Evolutionary conservation across 768 basidiomycete genomes (phyloP).

Genomic region (Boletus pseudopeckii): DNA sequence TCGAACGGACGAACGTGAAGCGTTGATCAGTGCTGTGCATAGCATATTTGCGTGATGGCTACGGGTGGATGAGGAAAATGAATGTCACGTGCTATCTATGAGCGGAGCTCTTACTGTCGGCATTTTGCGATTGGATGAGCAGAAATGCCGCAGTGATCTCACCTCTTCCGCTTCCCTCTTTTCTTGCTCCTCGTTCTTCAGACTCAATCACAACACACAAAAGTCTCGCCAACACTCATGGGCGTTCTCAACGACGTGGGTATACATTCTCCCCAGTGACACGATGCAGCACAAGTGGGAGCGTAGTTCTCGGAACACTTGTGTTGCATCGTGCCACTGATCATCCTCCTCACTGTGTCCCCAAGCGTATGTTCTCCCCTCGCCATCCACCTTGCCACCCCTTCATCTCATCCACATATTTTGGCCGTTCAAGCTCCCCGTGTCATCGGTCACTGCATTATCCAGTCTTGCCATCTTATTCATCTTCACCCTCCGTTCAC

Average conservation of each 20-base stretch:
- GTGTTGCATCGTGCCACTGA: constrained; percentile 22
- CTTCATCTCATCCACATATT: too few species aligned
- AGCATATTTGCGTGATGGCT: constrained; percentile 15
- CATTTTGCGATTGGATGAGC: constrained; percentile 37
- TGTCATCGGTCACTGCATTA: background rate
- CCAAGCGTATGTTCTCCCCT: background rate
- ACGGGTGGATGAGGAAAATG: too few species aligned
- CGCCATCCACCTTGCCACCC: background rate
- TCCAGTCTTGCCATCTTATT: background rate
- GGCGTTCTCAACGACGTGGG: background rate
- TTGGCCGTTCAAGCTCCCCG: background rate
- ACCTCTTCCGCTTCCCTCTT: background rate
- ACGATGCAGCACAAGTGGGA: constrained; percentile 36
- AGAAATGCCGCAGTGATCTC: constrained; percentile 38
- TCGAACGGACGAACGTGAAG: constrained; percentile 11
- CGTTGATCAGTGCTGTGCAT: constrained; percentile 16
- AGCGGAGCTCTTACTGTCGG: constrained; percentile 1
- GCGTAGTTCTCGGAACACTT: constrained; percentile 47
- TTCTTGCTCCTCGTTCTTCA: background rate
- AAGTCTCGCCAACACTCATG: too few species aligned
- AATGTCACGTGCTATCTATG: constrained; percentile 11
- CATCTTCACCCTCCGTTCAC: background rate
- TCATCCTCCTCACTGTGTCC: background rate
- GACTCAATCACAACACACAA: background rate
- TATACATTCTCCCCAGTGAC: background rate